A percentile compares a stretch with the other conserved stretches of the same genome.
Evolutionary conservation across 108 stramenopile species (phyloP).

Genomic region (Nannochloropsis oceanica): DNA sequence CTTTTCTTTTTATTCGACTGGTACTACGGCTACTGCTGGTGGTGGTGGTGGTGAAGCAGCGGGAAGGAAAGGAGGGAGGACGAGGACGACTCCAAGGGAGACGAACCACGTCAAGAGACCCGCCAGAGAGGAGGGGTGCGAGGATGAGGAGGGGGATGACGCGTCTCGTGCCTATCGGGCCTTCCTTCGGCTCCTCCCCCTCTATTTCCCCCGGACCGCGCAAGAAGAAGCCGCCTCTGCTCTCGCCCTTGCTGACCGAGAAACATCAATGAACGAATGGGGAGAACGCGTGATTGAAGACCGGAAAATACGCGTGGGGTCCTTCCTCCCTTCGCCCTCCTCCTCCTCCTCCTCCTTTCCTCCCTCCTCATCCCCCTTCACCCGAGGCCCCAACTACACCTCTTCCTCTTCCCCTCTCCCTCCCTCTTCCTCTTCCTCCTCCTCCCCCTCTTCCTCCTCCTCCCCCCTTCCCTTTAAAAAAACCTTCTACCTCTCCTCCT

Average conservation of each 20-base stretch:
- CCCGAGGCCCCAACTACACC: too few species aligned
- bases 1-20: neutral
- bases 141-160: too few species aligned
- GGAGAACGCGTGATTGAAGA: neutral
- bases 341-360: neutral
- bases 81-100: too few species aligned
- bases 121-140: too few species aligned
- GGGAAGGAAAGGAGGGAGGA: too few species aligned
- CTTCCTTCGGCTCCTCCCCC: slow-evolving; percentile 60
- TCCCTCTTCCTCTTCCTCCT: neutral
- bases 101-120: too few species aligned
- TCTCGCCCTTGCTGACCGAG: too few species aligned
- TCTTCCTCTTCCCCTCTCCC: neutral
- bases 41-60: too few species aligned
- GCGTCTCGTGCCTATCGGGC: slow-evolving; percentile 50
- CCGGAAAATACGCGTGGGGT: neutral
- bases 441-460: neutral
- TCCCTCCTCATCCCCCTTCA: neutral
- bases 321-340: neutral
- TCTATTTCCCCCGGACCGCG: slow-evolving; percentile 88
- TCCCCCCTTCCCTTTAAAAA: neutral
- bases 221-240: slow-evolving; percentile 67
- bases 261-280: too few species aligned
- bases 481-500: too few species aligned
- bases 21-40: too few species aligned